These are phyloP conservation scores for Abrus pulchellus DNA, from an alignment of 306 rosid genomes.

Conservation along the genomic window DNA sequence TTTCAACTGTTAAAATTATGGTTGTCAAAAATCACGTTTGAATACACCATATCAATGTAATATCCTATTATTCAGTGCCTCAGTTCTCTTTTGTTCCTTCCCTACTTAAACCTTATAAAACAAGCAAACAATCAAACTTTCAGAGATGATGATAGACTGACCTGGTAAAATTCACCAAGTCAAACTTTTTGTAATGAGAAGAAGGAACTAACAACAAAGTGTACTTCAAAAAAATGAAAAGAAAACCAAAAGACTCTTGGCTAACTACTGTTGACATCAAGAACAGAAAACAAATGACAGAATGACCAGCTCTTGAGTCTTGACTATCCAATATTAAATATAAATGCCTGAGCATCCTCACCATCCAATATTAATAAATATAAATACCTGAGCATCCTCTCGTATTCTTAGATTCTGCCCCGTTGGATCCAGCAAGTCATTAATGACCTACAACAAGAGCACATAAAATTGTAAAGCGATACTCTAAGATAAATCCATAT, in stretches of 20 bases:
- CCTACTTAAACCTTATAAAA: conserved; percentile 14
- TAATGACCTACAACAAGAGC: conserved; percentile 73
- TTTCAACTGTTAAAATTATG: neutral
- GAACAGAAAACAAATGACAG: conserved; percentile 24
- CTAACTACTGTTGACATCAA: conserved; percentile 19
- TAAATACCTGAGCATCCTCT: conserved; percentile 87
- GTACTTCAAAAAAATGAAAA: conserved; percentile 8
- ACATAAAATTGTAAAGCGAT: conserved; percentile 26
- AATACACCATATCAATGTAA: conserved; percentile 16
- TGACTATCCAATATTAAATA: conserved; percentile 29
- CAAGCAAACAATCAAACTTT: conserved; percentile 25
- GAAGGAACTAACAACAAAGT: conserved; percentile 30
- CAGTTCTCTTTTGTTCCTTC: conserved; percentile 11
- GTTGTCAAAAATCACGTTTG: conserved; percentile 16
- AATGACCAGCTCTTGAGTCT: conserved; percentile 7
- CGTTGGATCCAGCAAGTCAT: conserved; percentile 81
- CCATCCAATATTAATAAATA: conserved; percentile 36
- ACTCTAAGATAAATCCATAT: conserved; percentile 11
- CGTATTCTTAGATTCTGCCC: conserved; percentile 88
- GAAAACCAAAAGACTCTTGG: neutral
- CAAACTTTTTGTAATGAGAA: conserved; percentile 22
- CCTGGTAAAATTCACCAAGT: neutral
- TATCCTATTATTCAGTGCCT: conserved; percentile 4
- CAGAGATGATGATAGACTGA: conserved; percentile 11
- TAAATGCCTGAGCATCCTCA: conserved; percentile 84